These are phyloP conservation scores for Narthecium ossifragum DNA, from an alignment of 106 monocot genomes.

Conservation along the genomic window DNA sequence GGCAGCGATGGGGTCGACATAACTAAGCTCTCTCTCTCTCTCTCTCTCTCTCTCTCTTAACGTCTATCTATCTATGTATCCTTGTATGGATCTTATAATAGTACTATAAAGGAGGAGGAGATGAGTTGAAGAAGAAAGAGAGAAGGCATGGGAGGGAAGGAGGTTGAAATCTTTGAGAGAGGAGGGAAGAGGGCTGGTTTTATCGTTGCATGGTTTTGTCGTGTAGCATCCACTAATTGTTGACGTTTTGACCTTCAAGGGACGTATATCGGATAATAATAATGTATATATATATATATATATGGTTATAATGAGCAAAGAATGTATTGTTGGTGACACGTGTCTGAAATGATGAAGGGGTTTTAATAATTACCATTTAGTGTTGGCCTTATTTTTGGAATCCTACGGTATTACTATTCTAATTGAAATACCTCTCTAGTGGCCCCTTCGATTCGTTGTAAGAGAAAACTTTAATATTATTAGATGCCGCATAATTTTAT, in stretches of 20 bases:
- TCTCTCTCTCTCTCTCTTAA: neutral
- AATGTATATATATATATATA: no score
- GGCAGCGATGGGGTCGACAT: conserved; percentile 21
- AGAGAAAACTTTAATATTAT: no score
- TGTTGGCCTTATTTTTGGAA: neutral
- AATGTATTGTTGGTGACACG: neutral
- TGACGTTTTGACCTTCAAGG: no score
- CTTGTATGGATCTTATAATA: no score
- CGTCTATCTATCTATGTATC: neutral
- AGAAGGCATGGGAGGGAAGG: neutral
- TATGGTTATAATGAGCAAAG: neutral
- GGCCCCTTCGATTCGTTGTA: no score
- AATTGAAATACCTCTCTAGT: no score
- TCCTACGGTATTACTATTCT: no score
- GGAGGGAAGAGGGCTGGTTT: neutral
- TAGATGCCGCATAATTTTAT: no score
- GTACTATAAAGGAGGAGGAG: conserved; percentile 1
- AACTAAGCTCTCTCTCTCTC: neutral
- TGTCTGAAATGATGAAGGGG: neutral
- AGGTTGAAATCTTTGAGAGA: conserved; percentile 9
- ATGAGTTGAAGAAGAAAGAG: neutral
- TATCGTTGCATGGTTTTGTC: neutral
- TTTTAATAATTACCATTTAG: neutral
- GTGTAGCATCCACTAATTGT: no score
- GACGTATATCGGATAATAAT: no score